Conservation (phyloP, 768 basidiomycete genomes). For the Mycena crocata region DNA sequence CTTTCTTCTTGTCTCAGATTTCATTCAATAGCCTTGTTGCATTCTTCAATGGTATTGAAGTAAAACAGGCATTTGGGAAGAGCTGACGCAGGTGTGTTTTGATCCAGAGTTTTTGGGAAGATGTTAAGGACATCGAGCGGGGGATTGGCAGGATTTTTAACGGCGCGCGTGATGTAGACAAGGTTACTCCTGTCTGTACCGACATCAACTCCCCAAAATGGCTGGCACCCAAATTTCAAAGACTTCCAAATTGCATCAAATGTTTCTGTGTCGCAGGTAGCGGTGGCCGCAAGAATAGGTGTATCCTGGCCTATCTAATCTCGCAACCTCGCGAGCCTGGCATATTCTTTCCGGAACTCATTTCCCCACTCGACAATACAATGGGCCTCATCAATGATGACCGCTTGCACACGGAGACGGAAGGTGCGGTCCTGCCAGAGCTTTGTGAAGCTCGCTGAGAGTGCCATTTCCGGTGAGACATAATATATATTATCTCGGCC, state of each 20-base stretch:
- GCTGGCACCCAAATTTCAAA: too few relatives aligned
- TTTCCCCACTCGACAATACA: conserved; percentile 6
- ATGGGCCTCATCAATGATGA: background rate
- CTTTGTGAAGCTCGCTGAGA: background rate
- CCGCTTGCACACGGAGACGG: background rate
- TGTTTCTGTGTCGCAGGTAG: too few relatives aligned
- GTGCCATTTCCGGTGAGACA: conserved; percentile 5
- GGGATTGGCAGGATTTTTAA: conserved; percentile 22
- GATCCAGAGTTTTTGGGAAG: conserved; percentile 26
- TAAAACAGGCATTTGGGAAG: conserved; percentile 37
- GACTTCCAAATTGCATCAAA: too few relatives aligned
- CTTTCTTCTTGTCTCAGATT: too few relatives aligned
- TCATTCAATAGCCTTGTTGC: too few relatives aligned
- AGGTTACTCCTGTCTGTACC: conserved; percentile 32
- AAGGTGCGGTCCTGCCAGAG: too few relatives aligned
- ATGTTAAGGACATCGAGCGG: conserved; percentile 33
- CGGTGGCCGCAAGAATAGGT: conserved; percentile 6
- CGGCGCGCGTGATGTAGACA: conserved; percentile 14
- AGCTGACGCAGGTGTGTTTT: conserved; percentile 18
- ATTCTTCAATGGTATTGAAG: conserved; percentile 31
- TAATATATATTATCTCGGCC: background rate
- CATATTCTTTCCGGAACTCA: background rate
- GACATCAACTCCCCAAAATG: too few relatives aligned
- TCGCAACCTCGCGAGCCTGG: background rate
- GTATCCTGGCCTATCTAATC: conserved; percentile 12